Conservation (phyloP, 345 rosid genomes). For the Arabidopsis suecica region DNA sequence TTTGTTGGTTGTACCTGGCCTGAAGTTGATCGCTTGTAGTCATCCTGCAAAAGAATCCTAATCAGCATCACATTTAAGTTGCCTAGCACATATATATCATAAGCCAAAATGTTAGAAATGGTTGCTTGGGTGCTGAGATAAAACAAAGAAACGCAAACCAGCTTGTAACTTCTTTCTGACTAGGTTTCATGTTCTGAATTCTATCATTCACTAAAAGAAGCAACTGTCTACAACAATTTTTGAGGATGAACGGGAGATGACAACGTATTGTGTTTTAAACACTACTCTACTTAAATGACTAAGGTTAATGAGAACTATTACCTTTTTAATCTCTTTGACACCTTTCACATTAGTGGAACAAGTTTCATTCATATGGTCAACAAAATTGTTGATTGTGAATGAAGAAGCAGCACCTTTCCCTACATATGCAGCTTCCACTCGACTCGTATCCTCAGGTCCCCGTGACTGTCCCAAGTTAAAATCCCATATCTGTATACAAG, state of each 20-base stretch:
- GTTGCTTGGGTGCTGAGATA: neutral
- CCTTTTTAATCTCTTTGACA: slow-evolving; percentile 54
- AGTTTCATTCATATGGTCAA: slow-evolving; percentile 55
- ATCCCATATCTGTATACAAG: slow-evolving; percentile 82
- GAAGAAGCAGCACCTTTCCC: slow-evolving; percentile 50
- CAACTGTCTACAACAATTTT: neutral
- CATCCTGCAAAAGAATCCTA: slow-evolving; percentile 53
- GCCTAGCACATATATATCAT: slow-evolving; percentile 10
- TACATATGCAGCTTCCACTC: slow-evolving; percentile 52
- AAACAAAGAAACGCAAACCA: neutral
- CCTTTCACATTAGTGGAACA: slow-evolving; percentile 48
- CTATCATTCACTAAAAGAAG: neutral
- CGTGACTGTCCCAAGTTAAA: slow-evolving; percentile 69
- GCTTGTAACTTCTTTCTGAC: neutral
- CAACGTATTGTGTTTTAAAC: neutral
- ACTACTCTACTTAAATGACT: neutral
- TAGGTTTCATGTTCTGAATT: neutral
- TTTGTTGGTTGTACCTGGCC: slow-evolving; percentile 55
- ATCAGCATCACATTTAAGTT: slow-evolving; percentile 7
- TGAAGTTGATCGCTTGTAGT: slow-evolving; percentile 48
- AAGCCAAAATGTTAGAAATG: slow-evolving; percentile 2
- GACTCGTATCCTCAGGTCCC: slow-evolving; percentile 53
- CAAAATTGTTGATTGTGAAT: slow-evolving; percentile 58
- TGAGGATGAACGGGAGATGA: neutral
- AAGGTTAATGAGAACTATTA: neutral